A percentile compares a stretch with the other conserved stretches of the same genome.
Evolutionary conservation across 805 yeast species (phyloP).

Genomic region (Starmera dryadoides): DNA sequence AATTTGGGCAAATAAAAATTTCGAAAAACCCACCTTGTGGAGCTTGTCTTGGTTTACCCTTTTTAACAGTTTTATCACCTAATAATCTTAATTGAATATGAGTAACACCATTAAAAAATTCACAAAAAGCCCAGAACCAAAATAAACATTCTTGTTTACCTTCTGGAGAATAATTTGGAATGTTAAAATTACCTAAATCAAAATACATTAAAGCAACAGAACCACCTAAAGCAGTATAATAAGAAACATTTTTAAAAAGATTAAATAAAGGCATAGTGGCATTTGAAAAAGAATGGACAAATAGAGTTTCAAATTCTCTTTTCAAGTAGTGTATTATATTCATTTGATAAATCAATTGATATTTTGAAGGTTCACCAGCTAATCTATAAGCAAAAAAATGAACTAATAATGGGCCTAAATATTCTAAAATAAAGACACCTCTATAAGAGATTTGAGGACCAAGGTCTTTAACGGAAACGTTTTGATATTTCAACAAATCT

Average conservation of each 20-base stretch:
- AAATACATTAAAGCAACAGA: slow-evolving; percentile 41
- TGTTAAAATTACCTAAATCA: slow-evolving; percentile 53
- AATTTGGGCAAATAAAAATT: slow-evolving; percentile 86
- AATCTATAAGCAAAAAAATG: slow-evolving; percentile 60
- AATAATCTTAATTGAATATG: slow-evolving; percentile 60
- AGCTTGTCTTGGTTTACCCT: slow-evolving; percentile 29
- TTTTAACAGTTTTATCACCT: slow-evolving; percentile 27
- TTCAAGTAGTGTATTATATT: slow-evolving; percentile 73
- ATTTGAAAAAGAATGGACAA: slow-evolving; percentile 77
- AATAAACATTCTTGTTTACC: slow-evolving; percentile 17
- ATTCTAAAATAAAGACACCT: slow-evolving; percentile 83
- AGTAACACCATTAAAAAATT: slow-evolving; percentile 63
- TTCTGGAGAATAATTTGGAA: slow-evolving; percentile 48
- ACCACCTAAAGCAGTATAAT: slow-evolving; percentile 93
- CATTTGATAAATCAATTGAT: slow-evolving; percentile 30
- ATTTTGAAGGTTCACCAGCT: slow-evolving; percentile 20
- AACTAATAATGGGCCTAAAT: slow-evolving; percentile 80
- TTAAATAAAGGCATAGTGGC: slow-evolving; percentile 90
- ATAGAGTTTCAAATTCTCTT: slow-evolving; percentile 82
- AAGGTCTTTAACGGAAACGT: slow-evolving; percentile 70
- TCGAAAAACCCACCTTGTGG: slow-evolving; percentile 80
- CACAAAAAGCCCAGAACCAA: slow-evolving; percentile 36
- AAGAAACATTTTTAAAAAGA: slow-evolving; percentile 81
- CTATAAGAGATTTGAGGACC: slow-evolving; percentile 94
- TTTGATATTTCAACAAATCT: slow-evolving; percentile 18